Evolutionary conservation across 1,139 yeast species (phyloP), one percentile per base, ranked within the genome.

Genomic region (Blastobotrys capitulatus): DNA sequence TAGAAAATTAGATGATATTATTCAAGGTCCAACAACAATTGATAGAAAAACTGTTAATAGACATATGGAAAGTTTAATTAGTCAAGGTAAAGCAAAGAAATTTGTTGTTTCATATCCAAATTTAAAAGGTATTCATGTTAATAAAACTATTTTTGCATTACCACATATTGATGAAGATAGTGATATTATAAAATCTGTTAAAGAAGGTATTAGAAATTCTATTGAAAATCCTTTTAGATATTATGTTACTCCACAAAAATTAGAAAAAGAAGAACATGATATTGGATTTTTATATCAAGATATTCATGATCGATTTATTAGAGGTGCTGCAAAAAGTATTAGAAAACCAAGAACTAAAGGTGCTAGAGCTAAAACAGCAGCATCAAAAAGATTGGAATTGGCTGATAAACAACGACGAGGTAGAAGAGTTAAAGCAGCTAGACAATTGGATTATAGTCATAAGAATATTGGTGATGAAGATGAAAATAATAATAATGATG

Each of bases 21-120:
- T 57, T 20, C 44, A 56, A 5, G 51, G 55, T 18, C 63, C 63
- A 0, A 63, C 63, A 34, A 51, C 48, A 3, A 57, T 68, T 42
- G 74, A 71, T 46, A 57, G 63, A 20, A 66, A 61, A 48, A 71
- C 75, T 0, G 57, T 63, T 34, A 48, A 45, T 8, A 59, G 61
- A 10, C 66, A 60, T 40, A 49, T 66, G 5, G 43, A 54, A 2
- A 53, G 59, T 1, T 53, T 70, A 38, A 54, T 58, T 1, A 49
- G 51, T 1, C 61, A 62, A 27, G 57, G 59, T 2, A 60, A 62
- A 38, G 26, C 68, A 2, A 25, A 52, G 31, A 51, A 57, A 8
- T 44, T 63, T 15, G 44, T 48, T 9, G 51, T 60, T 19, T 48
- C 57, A 7, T 54, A 56, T 8, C 57, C 61, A 7, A 49, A 51